Percentiles rank a stretch among this genome's conserved stretches.
Conservation (phyloP, 169 alveolate genomes). For the Plasmodium yoelii region DNA sequence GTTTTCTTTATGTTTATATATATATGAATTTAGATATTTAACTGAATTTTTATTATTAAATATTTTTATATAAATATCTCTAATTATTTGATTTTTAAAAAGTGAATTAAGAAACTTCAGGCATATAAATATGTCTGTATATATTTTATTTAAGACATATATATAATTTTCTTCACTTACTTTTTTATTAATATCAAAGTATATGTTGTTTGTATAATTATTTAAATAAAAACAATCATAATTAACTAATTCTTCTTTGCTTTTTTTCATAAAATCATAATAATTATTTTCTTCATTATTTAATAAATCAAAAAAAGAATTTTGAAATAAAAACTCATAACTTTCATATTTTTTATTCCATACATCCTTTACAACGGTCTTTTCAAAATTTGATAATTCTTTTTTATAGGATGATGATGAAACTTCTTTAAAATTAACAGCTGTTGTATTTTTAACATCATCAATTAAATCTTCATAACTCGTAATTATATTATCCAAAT, state of each 20-base stretch:
- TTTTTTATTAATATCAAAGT: conserved; percentile 65
- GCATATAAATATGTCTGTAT: conserved; percentile 72
- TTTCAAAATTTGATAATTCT: conserved; percentile 33
- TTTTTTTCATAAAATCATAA: conserved; percentile 34
- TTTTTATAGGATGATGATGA: conserved; percentile 1
- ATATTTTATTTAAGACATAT: conserved; percentile 53
- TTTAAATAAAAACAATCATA: conserved; percentile 70
- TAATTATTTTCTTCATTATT: not conserved
- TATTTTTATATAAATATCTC: conserved; percentile 28
- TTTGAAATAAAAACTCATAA: conserved; percentile 53
- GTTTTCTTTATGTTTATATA: conserved; percentile 49
- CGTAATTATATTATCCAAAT: conserved; percentile 41
- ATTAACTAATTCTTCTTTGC: conserved; percentile 52
- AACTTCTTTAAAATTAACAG: conserved; percentile 23
- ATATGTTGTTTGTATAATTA: conserved; percentile 62
- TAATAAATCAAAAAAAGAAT: conserved; percentile 1
- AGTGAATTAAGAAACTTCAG: conserved; percentile 47
- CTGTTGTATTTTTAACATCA: conserved; percentile 22
- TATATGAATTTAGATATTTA: conserved; percentile 36
- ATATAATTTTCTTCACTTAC: conserved; percentile 52
- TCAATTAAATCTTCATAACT: conserved; percentile 23
- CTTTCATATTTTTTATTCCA: conserved; percentile 62
- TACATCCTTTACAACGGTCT: conserved; percentile 43
- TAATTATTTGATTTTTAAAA: conserved; percentile 47
- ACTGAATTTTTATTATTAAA: conserved; percentile 34